Conservation (phyloP, 768 basidiomycete species). For the Collybia sp. region DNA sequence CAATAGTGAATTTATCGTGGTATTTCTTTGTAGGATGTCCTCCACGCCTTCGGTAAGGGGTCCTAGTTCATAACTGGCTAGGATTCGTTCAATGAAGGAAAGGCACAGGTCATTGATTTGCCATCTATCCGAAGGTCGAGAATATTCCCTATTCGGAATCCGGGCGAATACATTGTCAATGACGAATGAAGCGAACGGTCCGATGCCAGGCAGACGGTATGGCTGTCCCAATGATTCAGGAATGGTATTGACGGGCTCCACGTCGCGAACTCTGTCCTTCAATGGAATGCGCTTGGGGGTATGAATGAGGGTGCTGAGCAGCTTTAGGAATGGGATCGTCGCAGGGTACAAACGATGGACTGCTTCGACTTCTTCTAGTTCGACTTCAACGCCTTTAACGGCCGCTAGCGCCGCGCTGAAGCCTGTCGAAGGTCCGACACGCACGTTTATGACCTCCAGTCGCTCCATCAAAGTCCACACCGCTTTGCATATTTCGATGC, state of each 20-base stretch:
- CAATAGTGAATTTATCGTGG: slow-evolving; percentile 50
- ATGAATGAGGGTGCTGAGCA: slow-evolving; percentile 81
- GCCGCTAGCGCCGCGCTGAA: slow-evolving; percentile 44
- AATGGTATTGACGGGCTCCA: slow-evolving; percentile 65
- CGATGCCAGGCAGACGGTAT: slow-evolving; percentile 75
- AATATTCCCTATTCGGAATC: slow-evolving; percentile 71
- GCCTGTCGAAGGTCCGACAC: slow-evolving; percentile 32
- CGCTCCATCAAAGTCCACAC: slow-evolving; percentile 86
- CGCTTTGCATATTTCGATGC: slow-evolving; percentile 76
- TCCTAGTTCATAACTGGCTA: slow-evolving; percentile 81
- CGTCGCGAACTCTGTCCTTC: slow-evolving; percentile 52
- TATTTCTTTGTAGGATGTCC: slow-evolving; percentile 44
- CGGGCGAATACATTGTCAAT: slow-evolving; percentile 86
- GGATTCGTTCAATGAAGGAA: slow-evolving; percentile 77
- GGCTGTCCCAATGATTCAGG: slow-evolving; percentile 79
- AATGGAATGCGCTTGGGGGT: slow-evolving; percentile 70
- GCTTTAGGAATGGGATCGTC: slow-evolving; percentile 81
- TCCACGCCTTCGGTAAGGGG: slow-evolving; percentile 57
- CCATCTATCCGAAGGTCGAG: slow-evolving; percentile 76
- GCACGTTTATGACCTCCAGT: slow-evolving; percentile 77
- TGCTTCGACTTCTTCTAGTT: slow-evolving; percentile 85
- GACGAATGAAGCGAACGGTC: slow-evolving; percentile 81
- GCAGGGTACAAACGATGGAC: slow-evolving; percentile 77
- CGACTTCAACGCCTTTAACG: slow-evolving; percentile 77
- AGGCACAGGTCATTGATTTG: slow-evolving; percentile 81